Evolutionary conservation across 208 protist genomes (phyloP).

Genomic region (Borovskyia barvae): DNA sequence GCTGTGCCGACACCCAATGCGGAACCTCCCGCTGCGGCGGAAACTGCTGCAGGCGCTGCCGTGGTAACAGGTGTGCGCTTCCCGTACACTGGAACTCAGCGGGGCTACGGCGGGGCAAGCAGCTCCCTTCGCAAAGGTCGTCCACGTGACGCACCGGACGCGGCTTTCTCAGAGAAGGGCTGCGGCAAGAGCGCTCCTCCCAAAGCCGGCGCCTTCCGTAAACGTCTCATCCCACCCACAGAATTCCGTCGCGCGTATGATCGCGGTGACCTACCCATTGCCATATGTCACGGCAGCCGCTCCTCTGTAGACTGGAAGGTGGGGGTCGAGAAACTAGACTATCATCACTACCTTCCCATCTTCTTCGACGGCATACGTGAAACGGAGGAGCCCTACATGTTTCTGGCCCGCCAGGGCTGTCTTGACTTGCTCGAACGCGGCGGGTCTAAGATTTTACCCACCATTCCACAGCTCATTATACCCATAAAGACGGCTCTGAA

Average conservation of each 20-base stretch:
- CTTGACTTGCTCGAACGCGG: slow-evolving; percentile 95
- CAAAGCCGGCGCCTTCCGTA: slow-evolving; percentile 85
- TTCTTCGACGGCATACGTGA: slow-evolving; percentile 99
- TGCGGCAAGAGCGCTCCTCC: slow-evolving; percentile 79
- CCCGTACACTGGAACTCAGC: slow-evolving; percentile 62
- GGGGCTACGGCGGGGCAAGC: slow-evolving; percentile 82
- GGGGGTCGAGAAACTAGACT: slow-evolving; percentile 98
- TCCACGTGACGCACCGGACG: slow-evolving; percentile 47
- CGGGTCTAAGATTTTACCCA: slow-evolving; percentile 95
- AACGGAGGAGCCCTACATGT: slow-evolving; percentile 97
- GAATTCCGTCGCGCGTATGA: slow-evolving; percentile 98
- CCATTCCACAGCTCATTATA: slow-evolving; percentile 98
- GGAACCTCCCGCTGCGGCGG: neutral
- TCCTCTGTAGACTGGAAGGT: slow-evolving; percentile 96
- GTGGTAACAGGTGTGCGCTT: slow-evolving; percentile 57
- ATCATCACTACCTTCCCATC: slow-evolving; percentile 99
- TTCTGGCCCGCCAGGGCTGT: slow-evolving; percentile 95
- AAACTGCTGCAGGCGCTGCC: slow-evolving; percentile 7
- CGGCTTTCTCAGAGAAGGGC: slow-evolving; percentile 79
- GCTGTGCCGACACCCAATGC: slow-evolving; percentile 5
- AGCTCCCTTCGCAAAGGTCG: slow-evolving; percentile 89
- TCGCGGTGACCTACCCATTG: slow-evolving; percentile 98
- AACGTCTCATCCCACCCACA: slow-evolving; percentile 84
- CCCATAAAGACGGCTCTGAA: slow-evolving; percentile 99
- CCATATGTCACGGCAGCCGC: slow-evolving; percentile 91